These are phyloP conservation scores for Byssochlamys sp. DNA, from an alignment of 2,329 filamentous ascomycete genomes.

Conservation along the genomic window DNA sequence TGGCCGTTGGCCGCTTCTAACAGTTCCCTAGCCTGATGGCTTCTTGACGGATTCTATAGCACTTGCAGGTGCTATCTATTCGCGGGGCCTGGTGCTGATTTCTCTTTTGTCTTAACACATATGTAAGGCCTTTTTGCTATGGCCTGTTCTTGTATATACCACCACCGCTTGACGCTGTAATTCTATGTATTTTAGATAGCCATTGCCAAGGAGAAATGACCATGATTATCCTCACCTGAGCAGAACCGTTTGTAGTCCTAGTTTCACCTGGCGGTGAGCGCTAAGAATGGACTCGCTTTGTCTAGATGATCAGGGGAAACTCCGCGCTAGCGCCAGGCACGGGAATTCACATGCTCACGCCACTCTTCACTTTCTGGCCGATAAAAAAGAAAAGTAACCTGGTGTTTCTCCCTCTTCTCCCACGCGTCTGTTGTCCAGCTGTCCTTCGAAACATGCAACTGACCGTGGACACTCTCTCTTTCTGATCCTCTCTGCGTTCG, in stretches of 20 bases:
- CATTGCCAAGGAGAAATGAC: neutral
- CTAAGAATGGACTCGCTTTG: neutral
- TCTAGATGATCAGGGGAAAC: neutral
- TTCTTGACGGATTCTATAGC: neutral
- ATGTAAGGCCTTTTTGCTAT: neutral
- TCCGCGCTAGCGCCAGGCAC: neutral
- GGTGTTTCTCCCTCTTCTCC: neutral
- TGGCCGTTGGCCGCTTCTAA: neutral
- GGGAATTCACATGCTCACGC: neutral
- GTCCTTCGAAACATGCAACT: neutral
- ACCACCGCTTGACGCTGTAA: neutral
- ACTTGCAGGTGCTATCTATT: neutral
- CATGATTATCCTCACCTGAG: neutral
- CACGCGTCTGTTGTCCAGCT: neutral
- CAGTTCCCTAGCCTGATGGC: neutral
- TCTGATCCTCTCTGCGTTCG: constrained; percentile 1
- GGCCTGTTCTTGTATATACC: neutral
- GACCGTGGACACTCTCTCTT: neutral
- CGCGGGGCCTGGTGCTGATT: neutral
- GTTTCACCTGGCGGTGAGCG: neutral
- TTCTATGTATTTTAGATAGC: neutral
- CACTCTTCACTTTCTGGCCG: neutral
- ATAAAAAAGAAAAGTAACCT: neutral
- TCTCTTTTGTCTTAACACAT: neutral
- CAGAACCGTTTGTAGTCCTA: neutral